Conservation (phyloP, 129 eudicot genomes). For the Flaveria sonorensis region DNA sequence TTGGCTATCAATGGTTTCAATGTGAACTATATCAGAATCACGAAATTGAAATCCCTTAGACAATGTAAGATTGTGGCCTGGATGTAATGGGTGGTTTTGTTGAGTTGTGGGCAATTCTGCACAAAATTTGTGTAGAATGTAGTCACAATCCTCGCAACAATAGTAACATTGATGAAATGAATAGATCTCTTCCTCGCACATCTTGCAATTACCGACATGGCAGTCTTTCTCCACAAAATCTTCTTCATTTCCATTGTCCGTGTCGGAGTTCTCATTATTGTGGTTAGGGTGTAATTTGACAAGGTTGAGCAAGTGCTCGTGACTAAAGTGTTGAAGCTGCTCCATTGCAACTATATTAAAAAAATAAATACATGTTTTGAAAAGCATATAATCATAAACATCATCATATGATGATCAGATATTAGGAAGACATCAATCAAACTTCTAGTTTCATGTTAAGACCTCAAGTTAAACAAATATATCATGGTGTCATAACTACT, state of each 20-base stretch:
- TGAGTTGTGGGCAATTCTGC: not conserved
- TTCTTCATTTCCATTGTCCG: not conserved
- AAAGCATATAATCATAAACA: not conserved
- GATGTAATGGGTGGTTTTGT: conserved; percentile 1
- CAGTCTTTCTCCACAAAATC: not conserved
- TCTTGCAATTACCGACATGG: not conserved
- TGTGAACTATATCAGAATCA: not conserved
- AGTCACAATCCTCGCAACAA: not conserved
- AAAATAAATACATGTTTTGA: not conserved
- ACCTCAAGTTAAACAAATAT: too few species aligned
- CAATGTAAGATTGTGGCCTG: not conserved
- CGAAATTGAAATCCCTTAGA: not conserved
- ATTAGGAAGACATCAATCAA: too few species aligned
- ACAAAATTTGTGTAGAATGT: not conserved
- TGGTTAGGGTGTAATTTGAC: not conserved
- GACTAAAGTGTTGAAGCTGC: not conserved
- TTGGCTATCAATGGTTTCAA: not conserved
- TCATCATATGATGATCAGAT: too few species aligned
- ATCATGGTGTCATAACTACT: too few species aligned
- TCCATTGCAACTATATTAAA: not conserved
- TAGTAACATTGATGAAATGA: not conserved
- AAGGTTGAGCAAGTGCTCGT: not conserved
- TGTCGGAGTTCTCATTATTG: not conserved
- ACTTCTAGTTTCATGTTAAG: too few species aligned
- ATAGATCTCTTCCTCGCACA: conserved; percentile 4